A percentile compares a stretch with the other conserved stretches of the same genome.
Conservation (phyloP, 257 asterid genomes). For the Plectranthus barbatus region DNA sequence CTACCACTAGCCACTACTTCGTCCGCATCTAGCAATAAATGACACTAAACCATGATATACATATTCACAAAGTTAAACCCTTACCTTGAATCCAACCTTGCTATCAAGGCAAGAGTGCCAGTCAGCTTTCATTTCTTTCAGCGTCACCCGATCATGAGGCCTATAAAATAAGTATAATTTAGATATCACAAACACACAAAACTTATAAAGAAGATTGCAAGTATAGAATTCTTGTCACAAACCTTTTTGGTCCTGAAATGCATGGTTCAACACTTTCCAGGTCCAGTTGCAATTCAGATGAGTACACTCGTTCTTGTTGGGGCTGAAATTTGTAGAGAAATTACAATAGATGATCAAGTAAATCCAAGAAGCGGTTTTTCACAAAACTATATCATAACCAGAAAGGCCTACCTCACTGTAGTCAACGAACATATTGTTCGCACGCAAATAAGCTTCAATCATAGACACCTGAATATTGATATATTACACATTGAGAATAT, state of each 20-base stretch:
- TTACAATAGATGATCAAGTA: conserved; percentile 1
- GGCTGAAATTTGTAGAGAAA: conserved; percentile 47
- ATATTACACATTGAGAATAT: background rate
- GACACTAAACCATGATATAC: background rate
- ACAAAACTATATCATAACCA: background rate
- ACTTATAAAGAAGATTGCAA: background rate
- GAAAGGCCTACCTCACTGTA: conserved; percentile 55
- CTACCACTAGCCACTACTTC: background rate
- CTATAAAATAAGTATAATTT: conserved; percentile 28
- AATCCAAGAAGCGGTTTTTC: background rate
- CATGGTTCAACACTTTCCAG: conserved; percentile 78
- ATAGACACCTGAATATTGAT: conserved; percentile 53
- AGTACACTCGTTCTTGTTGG: conserved; percentile 71
- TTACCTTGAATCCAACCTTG: conserved; percentile 93
- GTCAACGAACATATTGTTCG: conserved; percentile 89
- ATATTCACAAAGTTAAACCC: conserved; percentile 1
- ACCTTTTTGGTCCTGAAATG: conserved; percentile 94
- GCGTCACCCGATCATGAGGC: conserved; percentile 89
- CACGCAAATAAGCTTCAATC: conserved; percentile 95
- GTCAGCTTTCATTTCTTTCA: conserved; percentile 87
- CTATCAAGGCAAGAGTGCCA: conserved; percentile 92
- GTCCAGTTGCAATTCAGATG: conserved; percentile 62
- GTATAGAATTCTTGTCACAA: background rate
- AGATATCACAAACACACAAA: conserved; percentile 6
- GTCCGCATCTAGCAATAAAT: background rate